phyloP scores from a whole-genome alignment of 257 asterid species.

The Solanum tacnaense region DNA sequence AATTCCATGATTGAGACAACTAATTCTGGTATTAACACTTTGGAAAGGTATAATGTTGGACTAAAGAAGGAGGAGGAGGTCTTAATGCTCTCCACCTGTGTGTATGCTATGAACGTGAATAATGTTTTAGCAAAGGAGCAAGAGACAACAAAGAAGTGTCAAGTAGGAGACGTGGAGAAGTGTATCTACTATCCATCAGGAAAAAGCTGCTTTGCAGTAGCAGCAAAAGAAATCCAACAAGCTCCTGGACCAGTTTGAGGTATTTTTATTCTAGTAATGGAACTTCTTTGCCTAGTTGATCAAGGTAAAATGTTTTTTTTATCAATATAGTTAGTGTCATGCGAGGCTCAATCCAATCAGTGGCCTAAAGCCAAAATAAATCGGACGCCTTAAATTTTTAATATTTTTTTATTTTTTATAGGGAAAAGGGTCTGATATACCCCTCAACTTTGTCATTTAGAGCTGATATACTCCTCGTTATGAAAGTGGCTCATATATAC shows the following conservation, averaged over 20 bases:
- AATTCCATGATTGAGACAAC: constrained; percentile 31
- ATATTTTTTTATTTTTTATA: too few species aligned
- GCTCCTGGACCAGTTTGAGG: constrained; percentile 51
- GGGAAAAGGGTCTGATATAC: too few species aligned
- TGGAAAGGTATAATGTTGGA: constrained; percentile 31
- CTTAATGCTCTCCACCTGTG: constrained; percentile 19
- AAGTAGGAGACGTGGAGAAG: constrained; percentile 29
- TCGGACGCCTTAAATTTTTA: too few species aligned
- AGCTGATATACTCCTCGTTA: too few species aligned
- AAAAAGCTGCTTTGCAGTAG: constrained; percentile 7
- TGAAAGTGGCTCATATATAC: too few species aligned
- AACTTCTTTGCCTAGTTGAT: background rate
- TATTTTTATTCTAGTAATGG: constrained; percentile 8
- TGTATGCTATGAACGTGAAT: constrained; percentile 21
- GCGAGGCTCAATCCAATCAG: too few species aligned
- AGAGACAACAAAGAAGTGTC: constrained; percentile 34
- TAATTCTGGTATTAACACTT: constrained; percentile 19
- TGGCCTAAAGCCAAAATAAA: too few species aligned
- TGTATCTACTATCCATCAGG: constrained; percentile 15
- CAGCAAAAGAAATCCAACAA: constrained; percentile 30
- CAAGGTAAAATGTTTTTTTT: background rate
- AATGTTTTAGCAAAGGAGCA: constrained; percentile 38
- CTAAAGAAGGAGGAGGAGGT: constrained; percentile 33
- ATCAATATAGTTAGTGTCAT: background rate
- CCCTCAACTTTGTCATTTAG: too few species aligned